These are phyloP conservation scores for Metschnikowia peoriensis DNA, from an alignment of 805 yeast species.

Conservation along the genomic window DNA sequence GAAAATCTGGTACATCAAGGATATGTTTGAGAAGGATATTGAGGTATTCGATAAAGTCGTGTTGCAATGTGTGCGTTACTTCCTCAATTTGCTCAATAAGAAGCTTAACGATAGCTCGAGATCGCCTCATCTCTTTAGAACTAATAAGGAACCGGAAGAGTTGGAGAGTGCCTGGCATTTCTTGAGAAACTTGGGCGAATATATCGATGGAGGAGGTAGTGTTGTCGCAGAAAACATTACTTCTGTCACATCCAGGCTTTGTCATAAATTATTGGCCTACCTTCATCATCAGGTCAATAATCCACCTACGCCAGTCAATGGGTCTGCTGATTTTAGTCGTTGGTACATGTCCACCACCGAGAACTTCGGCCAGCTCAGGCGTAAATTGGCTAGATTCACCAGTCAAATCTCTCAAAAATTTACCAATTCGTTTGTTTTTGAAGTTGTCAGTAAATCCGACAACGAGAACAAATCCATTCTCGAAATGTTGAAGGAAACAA, in stretches of 20 bases:
- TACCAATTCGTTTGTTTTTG: conserved; percentile 67
- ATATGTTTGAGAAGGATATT: conserved; percentile 55
- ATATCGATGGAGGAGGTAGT: conserved; percentile 76
- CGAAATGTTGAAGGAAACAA: conserved; percentile 56
- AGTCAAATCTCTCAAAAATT: conserved; percentile 64
- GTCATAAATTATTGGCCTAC: conserved; percentile 66
- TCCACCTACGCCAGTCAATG: conserved; percentile 46
- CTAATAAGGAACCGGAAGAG: conserved; percentile 90
- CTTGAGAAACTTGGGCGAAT: conserved; percentile 72
- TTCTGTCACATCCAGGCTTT: conserved; percentile 60
- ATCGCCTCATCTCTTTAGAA: conserved; percentile 61
- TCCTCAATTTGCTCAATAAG: conserved; percentile 66
- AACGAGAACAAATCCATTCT: conserved; percentile 51
- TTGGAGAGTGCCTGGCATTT: conserved; percentile 79
- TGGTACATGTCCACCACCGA: conserved; percentile 71
- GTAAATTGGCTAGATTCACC: conserved; percentile 79
- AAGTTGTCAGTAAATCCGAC: conserved; percentile 42
- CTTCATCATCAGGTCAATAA: conserved; percentile 64
- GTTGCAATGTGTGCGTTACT: conserved; percentile 69
- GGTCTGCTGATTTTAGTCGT: conserved; percentile 43
- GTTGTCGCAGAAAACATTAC: conserved; percentile 78
- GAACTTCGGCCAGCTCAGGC: conserved; percentile 69
- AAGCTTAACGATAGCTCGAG: conserved; percentile 78
- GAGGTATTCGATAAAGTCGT: conserved; percentile 61
- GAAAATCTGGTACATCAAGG: conserved; percentile 69